Evolutionary conservation across 176 grass and related monocot genomes (phyloP).

Genomic region (Ensete glaucum): DNA sequence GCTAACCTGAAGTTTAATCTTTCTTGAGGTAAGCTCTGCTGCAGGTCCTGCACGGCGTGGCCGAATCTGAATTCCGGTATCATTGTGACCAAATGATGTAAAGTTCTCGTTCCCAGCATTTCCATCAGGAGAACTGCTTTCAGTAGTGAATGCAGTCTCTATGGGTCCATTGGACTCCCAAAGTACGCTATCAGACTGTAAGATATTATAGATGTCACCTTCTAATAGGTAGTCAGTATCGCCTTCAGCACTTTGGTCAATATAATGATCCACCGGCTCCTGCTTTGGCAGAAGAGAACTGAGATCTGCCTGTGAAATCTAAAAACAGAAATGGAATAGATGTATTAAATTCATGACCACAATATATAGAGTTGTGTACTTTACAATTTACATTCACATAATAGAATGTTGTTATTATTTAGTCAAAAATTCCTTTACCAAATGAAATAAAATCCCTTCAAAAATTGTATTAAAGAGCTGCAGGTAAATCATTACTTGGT

Average conservation of each 20-base stretch:
- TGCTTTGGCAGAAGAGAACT: conserved; percentile 21
- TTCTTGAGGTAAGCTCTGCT: not conserved
- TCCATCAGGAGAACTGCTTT: not conserved
- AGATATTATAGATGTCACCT: conserved; percentile 46
- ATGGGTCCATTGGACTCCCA: not conserved
- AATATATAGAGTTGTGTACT: not conserved
- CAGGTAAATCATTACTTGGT: too few species aligned
- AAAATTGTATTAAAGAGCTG: too few species aligned
- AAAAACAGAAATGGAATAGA: conserved; percentile 18
- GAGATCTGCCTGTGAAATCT: conserved; percentile 31
- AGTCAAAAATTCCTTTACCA: too few species aligned
- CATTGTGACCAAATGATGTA: not conserved
- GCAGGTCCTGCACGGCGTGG: not conserved
- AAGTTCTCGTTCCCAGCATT: too few species aligned
- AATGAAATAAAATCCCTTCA: too few species aligned
- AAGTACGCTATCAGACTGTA: conserved; percentile 27
- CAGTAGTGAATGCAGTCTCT: not conserved
- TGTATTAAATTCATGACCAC: not conserved
- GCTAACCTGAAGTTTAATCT: conserved; percentile 32
- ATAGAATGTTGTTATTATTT: not conserved
- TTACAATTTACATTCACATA: not conserved
- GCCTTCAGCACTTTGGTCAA: conserved; percentile 32
- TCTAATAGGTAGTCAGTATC: conserved; percentile 26
- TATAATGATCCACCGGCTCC: conserved; percentile 33
- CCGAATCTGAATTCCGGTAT: conserved; percentile 34